A percentile compares a stretch with the other conserved stretches of the same genome.
These are phyloP conservation scores for Aspergillus sp. DNA, from an alignment of 2,329 filamentous ascomycete species.

Conservation along the genomic window DNA sequence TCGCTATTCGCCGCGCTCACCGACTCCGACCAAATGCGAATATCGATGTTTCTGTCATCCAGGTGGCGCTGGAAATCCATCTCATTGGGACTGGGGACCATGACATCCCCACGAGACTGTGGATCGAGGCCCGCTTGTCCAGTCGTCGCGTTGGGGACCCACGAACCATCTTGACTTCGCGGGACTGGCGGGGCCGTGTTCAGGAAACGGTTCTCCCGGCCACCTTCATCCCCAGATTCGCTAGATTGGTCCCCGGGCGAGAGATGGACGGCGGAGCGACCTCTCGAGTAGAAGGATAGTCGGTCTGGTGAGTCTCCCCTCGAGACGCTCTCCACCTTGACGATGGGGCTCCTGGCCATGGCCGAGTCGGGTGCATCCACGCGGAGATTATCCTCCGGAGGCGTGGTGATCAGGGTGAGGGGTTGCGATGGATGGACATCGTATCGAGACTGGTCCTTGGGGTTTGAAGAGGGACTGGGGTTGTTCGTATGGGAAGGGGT, in stretches of 20 bases:
- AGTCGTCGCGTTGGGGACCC: conserved; percentile 37
- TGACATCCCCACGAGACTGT: conserved; percentile 41
- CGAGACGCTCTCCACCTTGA: conserved; percentile 43
- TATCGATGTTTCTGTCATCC: conserved; percentile 53
- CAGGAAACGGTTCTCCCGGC: conserved; percentile 17
- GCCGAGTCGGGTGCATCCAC: conserved; percentile 18
- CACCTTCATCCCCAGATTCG: conserved; percentile 27
- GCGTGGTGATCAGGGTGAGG: conserved; percentile 24
- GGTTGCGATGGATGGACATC: conserved; percentile 16
- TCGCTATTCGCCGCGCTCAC: conserved; percentile 48
- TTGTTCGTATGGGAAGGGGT: conserved; percentile 31
- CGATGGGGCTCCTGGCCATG: conserved; percentile 40
- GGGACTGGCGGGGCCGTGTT: conserved; percentile 18
- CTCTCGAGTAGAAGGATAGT: conserved; percentile 18
- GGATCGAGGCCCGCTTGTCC: conserved; percentile 49
- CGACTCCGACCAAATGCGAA: conserved; percentile 52
- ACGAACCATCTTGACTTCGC: conserved; percentile 47
- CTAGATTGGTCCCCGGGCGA: conserved; percentile 30
- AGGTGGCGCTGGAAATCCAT: conserved; percentile 46
- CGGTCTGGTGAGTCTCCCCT: conserved; percentile 44
- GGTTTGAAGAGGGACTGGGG: conserved; percentile 27
- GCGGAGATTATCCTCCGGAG: conserved; percentile 23
- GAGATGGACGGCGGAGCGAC: conserved; percentile 35
- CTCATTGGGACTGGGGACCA: conserved; percentile 51
- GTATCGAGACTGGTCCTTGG: conserved; percentile 10